These are phyloP conservation scores for Serpula lacrymans DNA, from an alignment of 768 basidiomycete species.

Conservation along the genomic window DNA sequence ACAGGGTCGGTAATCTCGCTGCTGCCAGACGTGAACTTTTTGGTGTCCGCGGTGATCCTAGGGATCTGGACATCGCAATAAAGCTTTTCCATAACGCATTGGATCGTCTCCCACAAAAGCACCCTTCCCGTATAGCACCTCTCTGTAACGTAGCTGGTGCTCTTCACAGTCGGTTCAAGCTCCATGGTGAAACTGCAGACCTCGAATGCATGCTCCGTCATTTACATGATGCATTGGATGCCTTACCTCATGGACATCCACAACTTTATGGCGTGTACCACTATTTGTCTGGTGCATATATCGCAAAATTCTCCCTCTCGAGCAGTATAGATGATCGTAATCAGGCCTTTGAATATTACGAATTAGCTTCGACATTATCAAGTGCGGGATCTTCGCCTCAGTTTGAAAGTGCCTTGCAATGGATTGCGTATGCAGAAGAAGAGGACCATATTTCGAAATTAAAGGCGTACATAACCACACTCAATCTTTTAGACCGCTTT, in stretches of 20 bases:
- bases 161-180: not conserved
- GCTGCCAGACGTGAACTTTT: too few species aligned
- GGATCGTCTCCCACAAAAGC: conserved; percentile 13
- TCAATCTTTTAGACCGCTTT: conserved; percentile 15
- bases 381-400: conserved; percentile 4
- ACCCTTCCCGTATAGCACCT: not conserved
- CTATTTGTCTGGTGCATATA: too few species aligned
- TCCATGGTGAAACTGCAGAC: conserved; percentile 1
- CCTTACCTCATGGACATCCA: conserved; percentile 3
- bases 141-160: conserved; percentile 3
- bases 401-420: conserved; percentile 11
- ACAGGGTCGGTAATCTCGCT: too few species aligned
- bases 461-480: conserved; percentile 17
- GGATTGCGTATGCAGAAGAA: conserved; percentile 10
- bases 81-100: conserved; percentile 10
- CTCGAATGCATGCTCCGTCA: not conserved
- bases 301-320: too few species aligned
- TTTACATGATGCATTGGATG: not conserved
- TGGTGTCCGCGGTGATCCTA: too few species aligned
- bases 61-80: conserved; percentile 17
- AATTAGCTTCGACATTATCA: conserved; percentile 11
- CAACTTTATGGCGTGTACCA: not conserved
- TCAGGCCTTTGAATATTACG: conserved; percentile 9
- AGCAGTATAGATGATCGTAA: conserved; percentile 15
- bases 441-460: conserved; percentile 14